phyloP scores from a whole-genome alignment of 2,329 filamentous ascomycete species.

The Byssochlamys sp. region DNA sequence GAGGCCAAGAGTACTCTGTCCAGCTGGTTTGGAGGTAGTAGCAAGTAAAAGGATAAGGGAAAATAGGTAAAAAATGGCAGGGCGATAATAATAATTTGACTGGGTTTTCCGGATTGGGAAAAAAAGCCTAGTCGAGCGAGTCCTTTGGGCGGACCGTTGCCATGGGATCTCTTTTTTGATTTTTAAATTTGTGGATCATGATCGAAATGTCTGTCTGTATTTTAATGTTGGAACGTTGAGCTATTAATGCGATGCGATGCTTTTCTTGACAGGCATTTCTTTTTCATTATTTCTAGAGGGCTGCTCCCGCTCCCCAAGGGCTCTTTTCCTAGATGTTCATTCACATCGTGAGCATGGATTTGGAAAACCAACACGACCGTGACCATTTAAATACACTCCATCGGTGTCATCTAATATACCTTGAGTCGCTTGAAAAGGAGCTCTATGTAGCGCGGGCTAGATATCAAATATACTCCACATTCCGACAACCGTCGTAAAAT shows the following conservation, averaged over 20 bases:
- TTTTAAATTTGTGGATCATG: not conserved
- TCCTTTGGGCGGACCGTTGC: not conserved
- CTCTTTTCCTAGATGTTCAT: not conserved
- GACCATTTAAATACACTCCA: not conserved
- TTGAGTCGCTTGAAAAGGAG: no score
- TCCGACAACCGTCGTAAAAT: not conserved
- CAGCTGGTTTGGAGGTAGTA: conserved; percentile 68
- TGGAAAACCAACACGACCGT: not conserved
- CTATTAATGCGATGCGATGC: not conserved
- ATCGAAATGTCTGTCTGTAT: not conserved
- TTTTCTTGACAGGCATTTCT: not conserved
- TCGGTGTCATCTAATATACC: not conserved
- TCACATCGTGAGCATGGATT: no score
- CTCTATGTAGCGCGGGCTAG: no score
- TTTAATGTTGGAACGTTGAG: not conserved
- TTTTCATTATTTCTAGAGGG: not conserved
- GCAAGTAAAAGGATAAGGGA: conserved; percentile 10
- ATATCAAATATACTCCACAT: not conserved
- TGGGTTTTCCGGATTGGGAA: not conserved
- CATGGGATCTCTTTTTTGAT: not conserved
- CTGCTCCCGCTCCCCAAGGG: not conserved
- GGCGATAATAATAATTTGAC: not conserved
- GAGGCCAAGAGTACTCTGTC: conserved; percentile 78
- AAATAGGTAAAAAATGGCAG: not conserved
- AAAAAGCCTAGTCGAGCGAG: not conserved